These are phyloP conservation scores for Teunomyces aglyptinius DNA, from an alignment of 805 yeast genomes.

Conservation along the genomic window DNA sequence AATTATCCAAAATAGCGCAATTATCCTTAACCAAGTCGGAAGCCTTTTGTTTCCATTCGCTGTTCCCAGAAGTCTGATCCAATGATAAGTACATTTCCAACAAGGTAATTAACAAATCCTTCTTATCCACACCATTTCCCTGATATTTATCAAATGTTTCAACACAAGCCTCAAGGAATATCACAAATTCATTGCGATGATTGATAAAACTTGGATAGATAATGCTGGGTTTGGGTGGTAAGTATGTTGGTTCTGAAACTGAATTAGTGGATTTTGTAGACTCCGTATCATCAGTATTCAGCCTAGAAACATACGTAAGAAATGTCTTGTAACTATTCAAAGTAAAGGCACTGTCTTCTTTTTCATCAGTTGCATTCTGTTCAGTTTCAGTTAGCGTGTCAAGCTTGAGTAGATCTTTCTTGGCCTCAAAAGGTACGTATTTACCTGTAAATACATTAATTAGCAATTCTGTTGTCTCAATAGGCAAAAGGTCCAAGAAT, in stretches of 20 bases:
- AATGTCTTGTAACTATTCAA: slow-evolving; percentile 34
- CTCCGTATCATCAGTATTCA: background rate
- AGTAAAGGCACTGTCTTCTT: slow-evolving; percentile 19
- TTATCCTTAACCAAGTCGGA: slow-evolving; percentile 45
- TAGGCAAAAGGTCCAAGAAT: slow-evolving; percentile 66
- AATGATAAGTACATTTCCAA: slow-evolving; percentile 71
- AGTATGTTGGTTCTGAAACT: slow-evolving; percentile 60
- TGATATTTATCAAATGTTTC: slow-evolving; percentile 75
- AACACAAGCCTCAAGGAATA: slow-evolving; percentile 87
- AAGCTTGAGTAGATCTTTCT: slow-evolving; percentile 3
- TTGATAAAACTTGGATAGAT: slow-evolving; percentile 85
- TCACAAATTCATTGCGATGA: slow-evolving; percentile 84
- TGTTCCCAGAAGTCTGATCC: slow-evolving; percentile 23
- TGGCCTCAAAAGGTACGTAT: slow-evolving; percentile 47
- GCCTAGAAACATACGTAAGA: slow-evolving; percentile 26
- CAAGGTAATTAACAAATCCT: slow-evolving; percentile 71
- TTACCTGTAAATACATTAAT: slow-evolving; percentile 89
- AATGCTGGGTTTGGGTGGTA: slow-evolving; percentile 86
- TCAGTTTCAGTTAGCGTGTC: background rate
- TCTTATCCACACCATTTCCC: slow-evolving; percentile 65
- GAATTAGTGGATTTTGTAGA: slow-evolving; percentile 7
- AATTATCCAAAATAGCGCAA: slow-evolving; percentile 51
- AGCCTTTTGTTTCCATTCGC: slow-evolving; percentile 69
- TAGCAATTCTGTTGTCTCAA: slow-evolving; percentile 76
- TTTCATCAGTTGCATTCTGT: slow-evolving; percentile 8